Conservation (phyloP, 768 basidiomycete genomes). For the Auricularia sp. region DNA sequence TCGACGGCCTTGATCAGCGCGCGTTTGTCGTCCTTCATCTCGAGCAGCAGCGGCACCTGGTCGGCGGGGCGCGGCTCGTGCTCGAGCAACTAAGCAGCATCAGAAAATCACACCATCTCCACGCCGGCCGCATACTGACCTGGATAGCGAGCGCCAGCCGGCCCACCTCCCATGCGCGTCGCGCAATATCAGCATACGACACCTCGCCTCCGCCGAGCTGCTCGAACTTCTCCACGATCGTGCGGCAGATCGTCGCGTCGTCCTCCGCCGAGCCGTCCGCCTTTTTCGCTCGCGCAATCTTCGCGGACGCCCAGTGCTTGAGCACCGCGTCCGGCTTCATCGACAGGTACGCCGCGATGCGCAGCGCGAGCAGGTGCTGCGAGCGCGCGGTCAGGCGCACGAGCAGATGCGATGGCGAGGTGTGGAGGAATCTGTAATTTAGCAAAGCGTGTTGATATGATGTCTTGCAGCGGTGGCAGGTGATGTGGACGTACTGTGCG, state of each 20-base stretch:
- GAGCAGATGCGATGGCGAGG: conserved; percentile 73
- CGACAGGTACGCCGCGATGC: conserved; percentile 74
- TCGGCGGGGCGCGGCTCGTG: conserved; percentile 81
- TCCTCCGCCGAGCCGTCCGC: conserved; percentile 42
- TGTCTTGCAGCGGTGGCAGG: background rate
- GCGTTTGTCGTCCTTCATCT: conserved; percentile 88
- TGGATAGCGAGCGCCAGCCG: conserved; percentile 72
- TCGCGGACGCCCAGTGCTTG: conserved; percentile 92
- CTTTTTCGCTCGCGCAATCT: conserved; percentile 66
- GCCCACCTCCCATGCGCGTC: conserved; percentile 86
- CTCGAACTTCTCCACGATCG: conserved; percentile 87
- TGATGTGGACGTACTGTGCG: conserved; percentile 52
- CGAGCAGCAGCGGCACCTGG: conserved; percentile 85
- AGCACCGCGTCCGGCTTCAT: conserved; percentile 80
- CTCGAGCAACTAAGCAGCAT: conserved; percentile 60
- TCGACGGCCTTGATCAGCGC: conserved; percentile 85
- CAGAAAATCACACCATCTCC: background rate
- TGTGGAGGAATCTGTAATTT: conserved; percentile 58
- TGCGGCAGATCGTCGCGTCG: conserved; percentile 68
- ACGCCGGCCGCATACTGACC: conserved; percentile 29
- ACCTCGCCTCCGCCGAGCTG: conserved; percentile 68
- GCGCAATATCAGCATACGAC: conserved; percentile 91
- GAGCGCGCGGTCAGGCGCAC: conserved; percentile 76
- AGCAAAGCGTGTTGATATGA: background rate
- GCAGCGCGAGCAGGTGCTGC: conserved; percentile 83